phyloP scores from a whole-genome alignment of 192 early-diverging fungal genomes.

The Allomyces javanicus region DNA sequence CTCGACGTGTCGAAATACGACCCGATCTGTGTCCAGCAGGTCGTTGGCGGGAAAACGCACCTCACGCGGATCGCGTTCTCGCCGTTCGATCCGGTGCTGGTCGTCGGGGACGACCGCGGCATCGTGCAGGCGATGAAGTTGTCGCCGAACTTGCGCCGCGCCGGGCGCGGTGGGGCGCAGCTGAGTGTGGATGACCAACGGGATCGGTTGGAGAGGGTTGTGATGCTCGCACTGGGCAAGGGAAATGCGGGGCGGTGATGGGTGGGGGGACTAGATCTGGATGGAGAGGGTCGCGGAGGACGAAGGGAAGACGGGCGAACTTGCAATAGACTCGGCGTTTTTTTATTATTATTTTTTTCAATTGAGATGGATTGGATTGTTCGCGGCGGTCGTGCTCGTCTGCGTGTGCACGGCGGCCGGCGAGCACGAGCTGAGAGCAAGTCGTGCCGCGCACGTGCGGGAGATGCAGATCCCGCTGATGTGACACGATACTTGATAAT shows the following conservation, averaged over 20 bases:
- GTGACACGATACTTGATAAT: no score
- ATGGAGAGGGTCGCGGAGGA: no score
- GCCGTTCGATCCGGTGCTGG: constrained; percentile 31
- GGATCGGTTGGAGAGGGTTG: neutral
- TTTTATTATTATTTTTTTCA: no score
- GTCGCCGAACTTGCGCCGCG: constrained; percentile 3
- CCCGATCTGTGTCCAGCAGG: constrained; percentile 37
- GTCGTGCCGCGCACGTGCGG: no score
- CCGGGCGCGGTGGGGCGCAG: neutral
- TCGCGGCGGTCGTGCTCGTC: no score
- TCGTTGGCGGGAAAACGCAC: constrained; percentile 31
- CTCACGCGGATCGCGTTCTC: constrained; percentile 40
- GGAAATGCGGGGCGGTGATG: neutral
- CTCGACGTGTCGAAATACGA: constrained; percentile 40
- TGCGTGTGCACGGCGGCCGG: no score
- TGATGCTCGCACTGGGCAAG: neutral
- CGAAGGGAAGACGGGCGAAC: no score
- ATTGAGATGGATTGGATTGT: no score
- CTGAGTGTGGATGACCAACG: neutral
- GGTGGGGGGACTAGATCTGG: no score
- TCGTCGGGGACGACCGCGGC: constrained; percentile 39
- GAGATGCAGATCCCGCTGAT: no score
- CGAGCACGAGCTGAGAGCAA: no score
- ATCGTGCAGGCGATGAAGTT: constrained; percentile 28
- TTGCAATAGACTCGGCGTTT: no score